A percentile compares a stretch with the other conserved stretches of the same genome.
Conservation (phyloP, 2,329 filamentous ascomycete species). For the Lecanicillium sp. region DNA sequence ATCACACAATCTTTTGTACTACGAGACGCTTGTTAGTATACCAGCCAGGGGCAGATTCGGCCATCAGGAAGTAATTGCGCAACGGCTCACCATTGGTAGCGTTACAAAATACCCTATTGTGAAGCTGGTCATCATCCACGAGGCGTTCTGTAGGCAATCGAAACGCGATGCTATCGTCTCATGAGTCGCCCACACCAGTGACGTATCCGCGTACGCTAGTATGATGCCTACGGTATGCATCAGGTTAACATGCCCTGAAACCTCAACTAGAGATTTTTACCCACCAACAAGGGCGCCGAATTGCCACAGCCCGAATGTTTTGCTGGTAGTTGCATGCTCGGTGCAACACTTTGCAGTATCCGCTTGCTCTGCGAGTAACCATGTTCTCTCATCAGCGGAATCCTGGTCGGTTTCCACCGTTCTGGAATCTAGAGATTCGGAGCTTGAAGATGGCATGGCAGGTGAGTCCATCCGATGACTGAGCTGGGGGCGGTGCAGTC, state of each 20-base stretch:
- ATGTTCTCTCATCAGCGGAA: background rate
- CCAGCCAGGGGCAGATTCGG: background rate
- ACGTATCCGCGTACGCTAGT: background rate
- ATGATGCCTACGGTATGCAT: background rate
- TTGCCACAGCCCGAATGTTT: background rate
- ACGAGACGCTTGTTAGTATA: background rate
- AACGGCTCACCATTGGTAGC: background rate
- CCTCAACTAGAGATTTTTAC: background rate
- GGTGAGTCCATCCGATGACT: background rate
- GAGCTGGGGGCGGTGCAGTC: background rate
- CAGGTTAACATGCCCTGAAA: background rate
- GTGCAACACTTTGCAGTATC: background rate
- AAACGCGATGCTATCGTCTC: background rate
- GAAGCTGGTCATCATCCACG: background rate
- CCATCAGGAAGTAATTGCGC: background rate
- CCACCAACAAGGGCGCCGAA: background rate
- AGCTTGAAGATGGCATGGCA: background rate
- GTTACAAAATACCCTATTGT: constrained; percentile 1
- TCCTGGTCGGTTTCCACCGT: background rate
- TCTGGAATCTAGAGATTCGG: background rate
- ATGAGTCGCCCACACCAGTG: background rate
- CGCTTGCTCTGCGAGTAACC: background rate
- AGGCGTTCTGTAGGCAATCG: background rate
- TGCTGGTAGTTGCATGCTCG: background rate
- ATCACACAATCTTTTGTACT: constrained; percentile 1